Evolutionary conservation across 2,329 filamentous ascomycete genomes (phyloP).

Genomic region (Pyrenophora seminiperda): DNA sequence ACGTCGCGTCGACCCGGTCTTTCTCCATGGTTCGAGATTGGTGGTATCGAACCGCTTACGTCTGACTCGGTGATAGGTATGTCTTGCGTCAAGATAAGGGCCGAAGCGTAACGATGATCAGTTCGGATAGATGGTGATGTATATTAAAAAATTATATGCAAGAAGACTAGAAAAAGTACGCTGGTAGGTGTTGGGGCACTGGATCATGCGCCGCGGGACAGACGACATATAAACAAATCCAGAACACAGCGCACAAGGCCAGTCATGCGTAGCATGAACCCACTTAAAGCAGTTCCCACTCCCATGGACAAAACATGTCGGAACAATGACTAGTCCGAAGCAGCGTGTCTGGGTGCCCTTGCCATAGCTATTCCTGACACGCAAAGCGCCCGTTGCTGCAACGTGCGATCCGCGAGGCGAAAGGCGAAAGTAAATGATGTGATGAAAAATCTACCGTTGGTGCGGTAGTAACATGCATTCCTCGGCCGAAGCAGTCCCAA

Average conservation of each 20-base stretch:
- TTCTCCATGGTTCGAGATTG: slow-evolving; percentile 22
- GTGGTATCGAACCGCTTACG: neutral
- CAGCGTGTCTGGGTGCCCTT: neutral
- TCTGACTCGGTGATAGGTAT: neutral
- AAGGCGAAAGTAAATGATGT: slow-evolving; percentile 26
- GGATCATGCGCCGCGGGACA: slow-evolving; percentile 7
- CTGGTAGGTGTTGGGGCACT: slow-evolving; percentile 2
- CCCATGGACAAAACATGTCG: slow-evolving; percentile 8
- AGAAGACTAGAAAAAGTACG: slow-evolving; percentile 3
- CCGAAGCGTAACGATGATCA: too few species aligned
- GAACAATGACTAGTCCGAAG: neutral
- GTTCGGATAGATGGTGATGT: neutral
- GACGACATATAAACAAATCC: slow-evolving; percentile 21
- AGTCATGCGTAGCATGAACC: neutral
- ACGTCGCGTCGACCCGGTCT: slow-evolving; percentile 13
- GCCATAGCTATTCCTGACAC: slow-evolving; percentile 4
- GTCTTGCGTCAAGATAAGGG: neutral
- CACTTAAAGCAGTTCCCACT: too few species aligned
- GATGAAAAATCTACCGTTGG: slow-evolving; percentile 22
- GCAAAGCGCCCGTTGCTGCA: slow-evolving; percentile 4
- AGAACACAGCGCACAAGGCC: neutral
- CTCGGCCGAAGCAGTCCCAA: slow-evolving; percentile 16
- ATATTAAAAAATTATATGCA: slow-evolving; percentile 9
- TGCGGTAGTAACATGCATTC: too few species aligned
- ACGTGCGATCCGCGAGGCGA: slow-evolving; percentile 14